phyloP scores from a whole-genome alignment of 306 rosid genomes.

The Fragaria nilgerrensis region DNA sequence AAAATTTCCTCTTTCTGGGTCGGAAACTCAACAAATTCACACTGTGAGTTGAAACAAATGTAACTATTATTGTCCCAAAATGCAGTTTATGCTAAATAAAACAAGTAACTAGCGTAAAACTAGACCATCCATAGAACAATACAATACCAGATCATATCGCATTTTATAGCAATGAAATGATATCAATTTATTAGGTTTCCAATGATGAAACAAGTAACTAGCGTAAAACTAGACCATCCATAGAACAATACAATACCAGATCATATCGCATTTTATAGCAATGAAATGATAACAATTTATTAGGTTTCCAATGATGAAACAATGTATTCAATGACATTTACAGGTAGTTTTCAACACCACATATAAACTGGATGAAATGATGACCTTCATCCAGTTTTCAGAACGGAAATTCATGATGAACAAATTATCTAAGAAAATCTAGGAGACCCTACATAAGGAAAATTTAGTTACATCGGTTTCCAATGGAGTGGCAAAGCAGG shows the following conservation, averaged over 20 bases:
- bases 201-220: no score
- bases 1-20: no score
- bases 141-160: not conserved
- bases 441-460: no score
- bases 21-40: no score
- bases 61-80: no score
- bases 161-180: not conserved
- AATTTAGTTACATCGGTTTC: not conserved
- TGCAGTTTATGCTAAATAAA: not conserved
- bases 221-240: no score
- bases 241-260: no score
- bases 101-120: no score
- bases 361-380: not conserved
- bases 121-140: not conserved
- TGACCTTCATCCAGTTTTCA: no score
- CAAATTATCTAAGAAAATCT: not conserved
- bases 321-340: not conserved
- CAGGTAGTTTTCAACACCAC: not conserved
- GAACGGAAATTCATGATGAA: not conserved
- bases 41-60: no score
- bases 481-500: not conserved
- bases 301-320: no score
- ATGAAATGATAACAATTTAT: not conserved
- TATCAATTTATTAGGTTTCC: not conserved
- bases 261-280: no score